Conservation (phyloP, 345 rosid genomes). For the Isatis tinctoria region DNA sequence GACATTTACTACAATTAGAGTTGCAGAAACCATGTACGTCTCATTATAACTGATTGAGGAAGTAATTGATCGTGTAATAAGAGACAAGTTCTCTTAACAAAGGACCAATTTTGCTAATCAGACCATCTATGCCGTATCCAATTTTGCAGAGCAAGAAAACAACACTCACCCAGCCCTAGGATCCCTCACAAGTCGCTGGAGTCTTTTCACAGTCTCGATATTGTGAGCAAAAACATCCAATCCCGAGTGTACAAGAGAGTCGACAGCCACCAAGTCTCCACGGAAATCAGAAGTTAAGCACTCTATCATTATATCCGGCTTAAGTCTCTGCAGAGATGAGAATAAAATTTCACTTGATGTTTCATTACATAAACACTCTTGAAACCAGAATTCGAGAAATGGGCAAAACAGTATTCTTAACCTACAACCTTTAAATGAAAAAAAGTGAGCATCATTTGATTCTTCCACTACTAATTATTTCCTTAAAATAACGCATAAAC, state of each 20-base stretch:
- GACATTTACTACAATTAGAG: conserved; percentile 4
- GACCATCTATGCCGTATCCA: background rate
- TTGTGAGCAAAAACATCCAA: conserved; percentile 97
- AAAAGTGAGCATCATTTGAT: background rate
- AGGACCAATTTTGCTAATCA: background rate
- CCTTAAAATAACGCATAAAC: background rate
- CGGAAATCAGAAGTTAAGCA: conserved; percentile 97
- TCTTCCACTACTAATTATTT: background rate
- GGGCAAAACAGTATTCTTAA: background rate
- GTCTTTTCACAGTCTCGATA: conserved; percentile 89
- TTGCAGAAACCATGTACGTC: background rate
- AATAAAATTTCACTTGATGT: background rate
- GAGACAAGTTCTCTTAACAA: background rate
- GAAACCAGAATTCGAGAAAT: background rate
- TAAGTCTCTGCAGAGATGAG: conserved; percentile 54
- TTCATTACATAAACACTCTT: background rate
- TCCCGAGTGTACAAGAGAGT: conserved; percentile 69
- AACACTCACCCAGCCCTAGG: conserved; percentile 90
- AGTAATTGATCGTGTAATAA: background rate
- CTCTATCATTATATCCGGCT: conserved; percentile 93
- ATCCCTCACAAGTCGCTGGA: conserved; percentile 94
- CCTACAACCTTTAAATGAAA: background rate
- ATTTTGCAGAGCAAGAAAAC: background rate
- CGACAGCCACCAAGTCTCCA: conserved; percentile 84
- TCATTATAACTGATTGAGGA: background rate